phyloP scores from a whole-genome alignment of 495 filamentous ascomycete genomes.

The Cudoniella acicularis region DNA sequence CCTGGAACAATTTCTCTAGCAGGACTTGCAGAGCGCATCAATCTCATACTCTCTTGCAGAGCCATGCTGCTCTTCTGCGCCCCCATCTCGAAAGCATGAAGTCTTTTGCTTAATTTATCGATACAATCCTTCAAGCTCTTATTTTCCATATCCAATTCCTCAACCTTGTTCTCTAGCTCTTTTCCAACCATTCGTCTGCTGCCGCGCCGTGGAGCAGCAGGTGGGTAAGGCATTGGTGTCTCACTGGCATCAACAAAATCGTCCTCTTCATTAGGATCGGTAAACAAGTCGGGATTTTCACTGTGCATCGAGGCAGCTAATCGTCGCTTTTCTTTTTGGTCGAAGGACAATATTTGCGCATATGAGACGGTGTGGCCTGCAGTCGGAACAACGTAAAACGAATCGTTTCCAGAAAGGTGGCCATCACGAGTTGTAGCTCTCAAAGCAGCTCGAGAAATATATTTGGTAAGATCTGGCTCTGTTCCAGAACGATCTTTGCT shows the following conservation, averaged over 20 bases:
- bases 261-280: conserved; percentile 57
- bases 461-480: conserved; percentile 70
- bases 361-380: conserved; percentile 87
- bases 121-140: conserved; percentile 66
- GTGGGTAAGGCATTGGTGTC: conserved; percentile 34
- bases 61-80: conserved; percentile 77
- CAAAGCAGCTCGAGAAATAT: conserved; percentile 79
- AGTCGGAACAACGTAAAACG: conserved; percentile 92
- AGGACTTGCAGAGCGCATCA: conserved; percentile 47
- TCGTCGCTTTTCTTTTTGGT: conserved; percentile 59
- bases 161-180: conserved; percentile 55
- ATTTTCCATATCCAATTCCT: conserved; percentile 84
- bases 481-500: conserved; percentile 40
- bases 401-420: conserved; percentile 59
- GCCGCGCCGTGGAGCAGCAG: conserved; percentile 25
- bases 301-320: conserved; percentile 35
- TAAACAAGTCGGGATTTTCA: conserved; percentile 30
- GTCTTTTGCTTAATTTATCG: conserved; percentile 71
- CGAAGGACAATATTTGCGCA: conserved; percentile 75
- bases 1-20: conserved; percentile 26
- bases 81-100: conserved; percentile 82
- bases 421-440: conserved; percentile 51
- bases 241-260: conserved; percentile 89
- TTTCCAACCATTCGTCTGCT: conserved; percentile 31
- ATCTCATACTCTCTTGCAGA: conserved; percentile 72